These are phyloP conservation scores for Phialophora macrospora DNA, from an alignment of 2,329 filamentous ascomycete genomes.

Conservation along the genomic window DNA sequence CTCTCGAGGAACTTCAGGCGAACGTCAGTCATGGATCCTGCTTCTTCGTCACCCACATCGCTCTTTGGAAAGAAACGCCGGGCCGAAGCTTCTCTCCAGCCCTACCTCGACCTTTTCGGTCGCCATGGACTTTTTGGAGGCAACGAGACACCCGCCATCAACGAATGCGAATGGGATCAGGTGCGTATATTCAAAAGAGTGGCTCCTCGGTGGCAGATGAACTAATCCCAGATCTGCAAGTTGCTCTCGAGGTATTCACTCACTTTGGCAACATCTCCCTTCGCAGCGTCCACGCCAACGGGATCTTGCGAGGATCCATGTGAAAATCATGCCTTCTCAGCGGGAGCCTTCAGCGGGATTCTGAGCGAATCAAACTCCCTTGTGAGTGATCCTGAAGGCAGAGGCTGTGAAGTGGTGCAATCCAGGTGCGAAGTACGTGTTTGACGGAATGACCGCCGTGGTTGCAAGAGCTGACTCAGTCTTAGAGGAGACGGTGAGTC, in stretches of 20 bases:
- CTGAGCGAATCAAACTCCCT: background rate
- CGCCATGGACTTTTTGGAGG: background rate
- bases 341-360: background rate
- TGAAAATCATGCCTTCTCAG: background rate
- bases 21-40: background rate
- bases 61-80: background rate
- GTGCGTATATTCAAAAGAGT: background rate
- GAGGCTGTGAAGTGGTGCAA: conserved; percentile 15
- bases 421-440: conserved; percentile 12
- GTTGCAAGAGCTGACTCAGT: background rate
- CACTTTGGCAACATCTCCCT: background rate
- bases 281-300: background rate
- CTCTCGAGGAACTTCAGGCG: background rate
- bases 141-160: background rate
- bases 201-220: background rate
- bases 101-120: background rate
- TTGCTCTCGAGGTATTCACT: background rate
- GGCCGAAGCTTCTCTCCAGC: background rate
- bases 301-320: background rate
- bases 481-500: conserved; percentile 14
- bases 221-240: background rate
- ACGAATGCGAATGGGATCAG: background rate
- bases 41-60: background rate
- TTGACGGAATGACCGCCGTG: background rate
- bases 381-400: conserved; percentile 6